Conservation (phyloP, 2,329 filamentous ascomycete genomes). For the Immersiporthe knoxdaviesiana region DNA sequence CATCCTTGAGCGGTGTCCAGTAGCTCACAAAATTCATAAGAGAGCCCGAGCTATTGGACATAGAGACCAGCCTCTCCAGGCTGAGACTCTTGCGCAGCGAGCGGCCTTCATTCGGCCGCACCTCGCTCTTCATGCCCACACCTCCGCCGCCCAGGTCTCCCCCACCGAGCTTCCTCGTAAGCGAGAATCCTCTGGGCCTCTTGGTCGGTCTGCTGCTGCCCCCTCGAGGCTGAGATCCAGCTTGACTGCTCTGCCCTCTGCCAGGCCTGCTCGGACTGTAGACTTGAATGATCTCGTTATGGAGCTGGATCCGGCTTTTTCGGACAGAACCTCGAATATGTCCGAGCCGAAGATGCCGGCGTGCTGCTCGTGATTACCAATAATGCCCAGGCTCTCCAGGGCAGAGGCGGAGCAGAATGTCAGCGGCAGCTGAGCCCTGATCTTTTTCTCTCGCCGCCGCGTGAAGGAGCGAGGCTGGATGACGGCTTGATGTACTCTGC, state of each 20-base stretch:
- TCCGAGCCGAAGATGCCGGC: slow-evolving; percentile 17
- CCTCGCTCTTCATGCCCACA: background rate
- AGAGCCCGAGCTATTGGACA: background rate
- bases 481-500: slow-evolving; percentile 12
- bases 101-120: background rate
- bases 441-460: slow-evolving; percentile 16
- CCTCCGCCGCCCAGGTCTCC: background rate
- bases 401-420: slow-evolving; percentile 19
- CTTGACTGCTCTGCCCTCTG: slow-evolving; percentile 17
- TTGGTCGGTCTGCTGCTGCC: background rate
- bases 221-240: slow-evolving; percentile 17
- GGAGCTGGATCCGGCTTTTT: slow-evolving; percentile 12
- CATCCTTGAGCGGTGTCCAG: slow-evolving; percentile 26
- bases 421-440: slow-evolving; percentile 6
- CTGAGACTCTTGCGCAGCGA: slow-evolving; percentile 20
- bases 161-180: slow-evolving; percentile 14
- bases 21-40: slow-evolving; percentile 20
- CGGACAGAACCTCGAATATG: slow-evolving; percentile 23
- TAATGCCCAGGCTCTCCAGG: slow-evolving; percentile 15
- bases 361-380: background rate
- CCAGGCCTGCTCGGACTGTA: slow-evolving; percentile 13
- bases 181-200: slow-evolving; percentile 13
- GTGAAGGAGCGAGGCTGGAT: background rate
- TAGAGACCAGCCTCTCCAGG: slow-evolving; percentile 13
- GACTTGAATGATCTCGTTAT: slow-evolving; percentile 20